Percentiles rank a stretch among this genome's conserved stretches.
Conservation (phyloP, 2,329 filamentous ascomycete genomes). For the Lasiodiplodia gonubiensis region DNA sequence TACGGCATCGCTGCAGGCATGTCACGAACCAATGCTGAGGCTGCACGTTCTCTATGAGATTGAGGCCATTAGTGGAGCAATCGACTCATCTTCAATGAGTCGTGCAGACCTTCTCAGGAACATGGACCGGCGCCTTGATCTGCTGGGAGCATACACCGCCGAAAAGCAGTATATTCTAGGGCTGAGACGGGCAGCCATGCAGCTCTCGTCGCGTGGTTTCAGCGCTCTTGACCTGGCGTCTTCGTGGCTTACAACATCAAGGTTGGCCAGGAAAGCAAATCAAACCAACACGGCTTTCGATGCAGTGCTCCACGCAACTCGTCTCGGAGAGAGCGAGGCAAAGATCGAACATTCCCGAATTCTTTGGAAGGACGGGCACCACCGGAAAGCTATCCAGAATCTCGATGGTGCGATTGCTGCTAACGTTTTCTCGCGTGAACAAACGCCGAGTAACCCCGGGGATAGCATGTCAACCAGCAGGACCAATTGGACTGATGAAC, state of each 20-base stretch:
- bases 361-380: slow-evolving; percentile 90
- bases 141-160: slow-evolving; percentile 84
- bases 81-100: slow-evolving; percentile 39
- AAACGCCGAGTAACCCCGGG: not conserved
- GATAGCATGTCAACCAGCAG: slow-evolving; percentile 14
- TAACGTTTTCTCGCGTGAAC: slow-evolving; percentile 68
- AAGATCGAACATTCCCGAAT: slow-evolving; percentile 94
- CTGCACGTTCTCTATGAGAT: slow-evolving; percentile 88
- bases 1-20: slow-evolving; percentile 81
- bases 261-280: slow-evolving; percentile 83
- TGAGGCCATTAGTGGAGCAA: slow-evolving; percentile 70
- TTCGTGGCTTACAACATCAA: slow-evolving; percentile 83
- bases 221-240: slow-evolving; percentile 76
- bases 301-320: slow-evolving; percentile 85
- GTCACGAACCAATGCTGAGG: slow-evolving; percentile 82
- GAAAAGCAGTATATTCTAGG: slow-evolving; percentile 95
- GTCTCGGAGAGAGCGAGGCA: slow-evolving; percentile 82
- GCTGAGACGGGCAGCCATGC: slow-evolving; percentile 85
- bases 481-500: slow-evolving; percentile 35
- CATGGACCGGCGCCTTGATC: slow-evolving; percentile 79
- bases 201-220: slow-evolving; percentile 73
- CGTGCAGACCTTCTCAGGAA: slow-evolving; percentile 53
- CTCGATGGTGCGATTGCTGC: slow-evolving; percentile 84
- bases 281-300: slow-evolving; percentile 89
- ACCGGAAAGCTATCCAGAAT: slow-evolving; percentile 91